Base-by-base conservation (phyloP, 192 early-diverging fungal genomes). In the Backusella luteola region DNA sequence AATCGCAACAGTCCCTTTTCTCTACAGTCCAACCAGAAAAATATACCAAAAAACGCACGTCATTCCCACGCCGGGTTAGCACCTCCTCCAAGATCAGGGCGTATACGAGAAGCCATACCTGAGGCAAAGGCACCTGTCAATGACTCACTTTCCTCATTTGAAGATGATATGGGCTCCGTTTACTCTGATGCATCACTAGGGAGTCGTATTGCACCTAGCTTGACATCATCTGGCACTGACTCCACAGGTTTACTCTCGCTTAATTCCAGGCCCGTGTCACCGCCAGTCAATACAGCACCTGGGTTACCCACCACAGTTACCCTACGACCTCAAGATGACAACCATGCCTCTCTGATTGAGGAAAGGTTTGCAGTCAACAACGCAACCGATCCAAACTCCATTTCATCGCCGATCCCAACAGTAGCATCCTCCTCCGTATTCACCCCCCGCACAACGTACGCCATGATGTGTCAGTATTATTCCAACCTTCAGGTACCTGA, bases 371-470 rank as follows among this genome's bases (percentile, higher is more conserved):
- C 34, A 23, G 44, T 32, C n/a, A n/a, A 9, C 53, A 59, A 59
- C 53, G 3, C 21, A n/a, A 15, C 41, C 53, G 11, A 42, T 66
- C 46, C 4, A 15, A 49, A 49, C 17, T 69, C 71, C 44, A 53
- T 56, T 3, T 76, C 75, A 23, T 74, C 52, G 4, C 44, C 35
- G 21, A 80, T 42, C 46, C 67, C 69, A 14, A 80, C 78, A 7
- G 41, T 80, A 1, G 78, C 78, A 2, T 80, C 78, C 8, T 80
- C 78, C 14, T 44, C 59, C 3, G 23, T 76, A 26, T 39, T 75
- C 9, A 76, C 78, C 9, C 78, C 76, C 7, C 59, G 11, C 59
- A 72, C 69, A 39, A 67, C 26, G 49, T 32, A 34, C 39, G 26
- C 23, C 34, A 69, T 21, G 63, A 26, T 63, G 56, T 63, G 56